Base-by-base conservation (phyloP, 139 green algal species). In the Pleodorina starrii region DNA sequence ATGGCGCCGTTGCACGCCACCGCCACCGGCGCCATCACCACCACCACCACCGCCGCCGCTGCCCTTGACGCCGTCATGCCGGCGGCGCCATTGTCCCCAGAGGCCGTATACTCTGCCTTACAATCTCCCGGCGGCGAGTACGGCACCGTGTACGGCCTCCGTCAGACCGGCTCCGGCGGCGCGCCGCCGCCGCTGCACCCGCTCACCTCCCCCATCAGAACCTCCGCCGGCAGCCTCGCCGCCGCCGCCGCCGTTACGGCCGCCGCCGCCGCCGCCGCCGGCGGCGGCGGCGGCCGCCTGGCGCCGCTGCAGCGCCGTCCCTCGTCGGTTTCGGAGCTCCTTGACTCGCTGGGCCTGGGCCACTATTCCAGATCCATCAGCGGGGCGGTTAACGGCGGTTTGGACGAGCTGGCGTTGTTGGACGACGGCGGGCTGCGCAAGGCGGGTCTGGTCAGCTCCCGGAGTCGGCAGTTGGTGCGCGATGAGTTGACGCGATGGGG, bases 391-490 rank as follows among this genome's bases (percentile, higher is more conserved):
- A 32, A 27, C n/a, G 69, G 85, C 50, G 71, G 72, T 46, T 66
- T 89, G 85, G 50, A 36, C 2, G 72, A 76, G 72, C 72, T 89
- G 36, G 85, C 72, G 1, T 44, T 17, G 29, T n/a, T 89, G 85
- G 85, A 84, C 27, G 85, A 89, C 38, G 25, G 43, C 12, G 72
- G 16, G 29, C 54, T 89, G 36, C 46, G 85, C 4, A 43, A 35
- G 25, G 85, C 32, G n/a, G 85, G 85, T 0, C 43, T 89, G 40
- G 54, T 89, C 0, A 84, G 60, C 32, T 46, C 40, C 3, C 46
- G 85, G 29, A 82, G 71, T 40, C 36, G 85, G 51, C 54, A 84
- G 85, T 54, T 89, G 38, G 74, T 89, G 12, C 54, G 71, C 11
- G 85, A 84, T 21, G 85, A 89, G 85, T 36, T 89, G 36, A 7